Base-by-base conservation (phyloP, 2,329 filamentous ascomycete genomes). In the Mycogone perniciosa region DNA sequence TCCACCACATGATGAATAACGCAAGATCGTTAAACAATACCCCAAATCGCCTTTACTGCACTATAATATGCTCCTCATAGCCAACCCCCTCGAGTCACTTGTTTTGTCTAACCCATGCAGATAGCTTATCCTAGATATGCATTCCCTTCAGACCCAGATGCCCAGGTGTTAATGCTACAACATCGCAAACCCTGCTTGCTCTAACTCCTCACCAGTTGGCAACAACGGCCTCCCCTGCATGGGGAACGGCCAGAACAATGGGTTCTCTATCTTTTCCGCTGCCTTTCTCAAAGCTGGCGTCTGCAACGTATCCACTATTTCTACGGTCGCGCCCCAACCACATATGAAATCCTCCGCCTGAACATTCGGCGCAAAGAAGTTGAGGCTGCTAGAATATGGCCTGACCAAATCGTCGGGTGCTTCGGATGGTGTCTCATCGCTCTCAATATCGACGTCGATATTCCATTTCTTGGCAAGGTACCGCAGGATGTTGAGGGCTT, bases 191-290 rank as follows among this genome's bases (percentile, higher is more conserved):
- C 79, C 79, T 2, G 78, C 76, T 31, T 76, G 71, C 56, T 74
- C 67, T 47, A 82, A 58, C 45, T 72, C 67, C 31, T 68, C 59
- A 1, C 76, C 76, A 0, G 62, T 67, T 0, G 76, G 72, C 30
- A 82, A 56, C 51, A 81, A 76, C 3, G 79, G 78, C 26, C 77
- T 69, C 0, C 79, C 79, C 56, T 81, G 79, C 75, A 81, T 76
- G 0, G 79, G 79, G 53, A 81, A 82, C 1, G 79, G 77, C 79
- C 79, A 82, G 57, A 81, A 81, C 2, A 81, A 64, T 13, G 78
- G 78, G 49, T 80, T 80, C 52, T 78, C 73, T 54, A 73, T 62
- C 20, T 59, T 64, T 26, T 71, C 70, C 0, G 68, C 68, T 6
- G 63, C 48, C 35, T 60, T 60, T 44, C 62, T 59, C 5, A 62